Percentiles rank a stretch among this genome's conserved stretches.
These are phyloP conservation scores for Beta macrorhiza DNA, from an alignment of 179 eudicot species.

Conservation along the genomic window DNA sequence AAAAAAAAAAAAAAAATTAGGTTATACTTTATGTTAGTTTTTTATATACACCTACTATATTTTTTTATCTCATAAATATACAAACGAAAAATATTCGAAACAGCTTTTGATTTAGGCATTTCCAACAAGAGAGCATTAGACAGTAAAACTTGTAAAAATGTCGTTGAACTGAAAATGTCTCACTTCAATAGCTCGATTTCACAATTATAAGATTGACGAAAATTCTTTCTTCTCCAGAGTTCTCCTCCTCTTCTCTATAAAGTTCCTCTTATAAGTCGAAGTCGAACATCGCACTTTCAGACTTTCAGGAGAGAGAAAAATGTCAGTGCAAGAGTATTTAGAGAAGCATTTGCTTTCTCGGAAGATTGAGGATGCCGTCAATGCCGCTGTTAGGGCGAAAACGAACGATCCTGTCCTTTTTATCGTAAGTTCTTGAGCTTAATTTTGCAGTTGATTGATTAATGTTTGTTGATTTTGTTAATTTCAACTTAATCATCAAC, in stretches of 20 bases:
- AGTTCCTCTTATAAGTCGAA: not conserved
- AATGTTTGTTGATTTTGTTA: not conserved
- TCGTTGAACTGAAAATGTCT: not conserved
- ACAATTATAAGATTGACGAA: not conserved
- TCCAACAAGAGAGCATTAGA: no score
- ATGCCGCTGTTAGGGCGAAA: conserved; percentile 94
- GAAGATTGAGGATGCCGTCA: conserved; percentile 92
- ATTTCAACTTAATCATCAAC: not conserved
- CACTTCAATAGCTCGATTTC: not conserved
- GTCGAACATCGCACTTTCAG: not conserved
- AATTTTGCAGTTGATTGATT: not conserved
- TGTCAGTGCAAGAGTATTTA: conserved; percentile 89
- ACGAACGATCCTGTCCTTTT: conserved; percentile 88
- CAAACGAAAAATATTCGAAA: no score
- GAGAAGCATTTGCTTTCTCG: conserved; percentile 90
- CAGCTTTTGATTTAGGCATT: no score
- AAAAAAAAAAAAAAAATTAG: no score
- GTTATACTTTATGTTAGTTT: no score
- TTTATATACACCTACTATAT: no score
- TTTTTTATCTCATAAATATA: no score
- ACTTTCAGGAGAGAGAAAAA: conserved; percentile 25
- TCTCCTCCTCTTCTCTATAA: not conserved
- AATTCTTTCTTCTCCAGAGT: not conserved
- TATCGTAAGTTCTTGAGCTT: conserved; percentile 44
- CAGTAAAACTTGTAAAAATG: no score